Evolutionary conservation across 2,329 filamentous ascomycete species (phyloP), one percentile per base, ranked within the genome.

Genomic region (Talaromyces sp.): DNA sequence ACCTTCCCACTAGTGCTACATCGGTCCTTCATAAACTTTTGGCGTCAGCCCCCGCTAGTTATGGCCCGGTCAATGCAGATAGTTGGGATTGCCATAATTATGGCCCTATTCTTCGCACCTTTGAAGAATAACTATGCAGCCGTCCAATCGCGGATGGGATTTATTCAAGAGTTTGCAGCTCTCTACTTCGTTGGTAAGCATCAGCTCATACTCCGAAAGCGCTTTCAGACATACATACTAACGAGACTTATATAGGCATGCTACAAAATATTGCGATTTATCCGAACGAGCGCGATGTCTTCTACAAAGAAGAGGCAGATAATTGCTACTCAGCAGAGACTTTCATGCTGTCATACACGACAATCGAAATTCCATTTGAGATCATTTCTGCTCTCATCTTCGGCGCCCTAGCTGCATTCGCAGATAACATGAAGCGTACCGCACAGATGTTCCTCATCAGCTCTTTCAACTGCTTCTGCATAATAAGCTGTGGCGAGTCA

Each of bases 261-360:
- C 78, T 91, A 11, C 87, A 91, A 68, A 91, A 91, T 63, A 86
- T 91, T 3, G 86, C 87, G 3, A 80, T 89, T 7, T 91, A 91
- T 64, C 88, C 88, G 0, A 76, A 76, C 36, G 88, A 91, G 65
- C 80, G 87, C 3, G 87, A 90, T 51, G 87, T 91, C 0, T 91
- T 91, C 68, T 90, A 91, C 65, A 82, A 86, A 59, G 89, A 92
- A 71, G 82, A 89, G 61, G 86, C 87, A 55, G 89, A 92, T 68
- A 81, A 83, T 6, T 85, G 87, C 2, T 92, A 92, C 65, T 79
- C 84, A 3, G 82, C 87, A 1, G 85, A 88, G 58, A 84, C 86
- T 0, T 91, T 92, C 71, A 80, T 91, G 22, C 72, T 85, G 1
- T 83, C 85, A 19, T 92, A 91, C 69, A 85, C 87, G 0, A 73